Percentiles rank a stretch among this genome's conserved stretches.
Conservation (phyloP, 495 filamentous ascomycete genomes). For the Aspergillus conjunctus region DNA sequence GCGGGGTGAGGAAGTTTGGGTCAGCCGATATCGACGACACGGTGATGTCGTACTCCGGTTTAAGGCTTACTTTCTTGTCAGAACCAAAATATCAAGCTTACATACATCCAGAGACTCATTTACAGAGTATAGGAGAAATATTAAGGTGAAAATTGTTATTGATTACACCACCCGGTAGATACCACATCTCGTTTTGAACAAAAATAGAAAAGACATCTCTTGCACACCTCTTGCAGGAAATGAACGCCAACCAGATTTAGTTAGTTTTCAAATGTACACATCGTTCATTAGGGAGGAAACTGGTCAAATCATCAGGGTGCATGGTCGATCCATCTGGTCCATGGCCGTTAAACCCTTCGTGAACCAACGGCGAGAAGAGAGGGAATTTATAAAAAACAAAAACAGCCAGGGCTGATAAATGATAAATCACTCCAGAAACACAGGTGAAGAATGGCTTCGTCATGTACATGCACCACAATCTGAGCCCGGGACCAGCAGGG, state of each 20-base stretch:
- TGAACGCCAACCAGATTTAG: not conserved
- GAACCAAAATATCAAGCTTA: no score
- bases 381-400: not conserved
- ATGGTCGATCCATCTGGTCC: no score
- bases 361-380: not conserved
- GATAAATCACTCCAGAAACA: not conserved
- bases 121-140: no score
- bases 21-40: constrained; percentile 1
- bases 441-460: not conserved
- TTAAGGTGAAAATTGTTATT: not conserved
- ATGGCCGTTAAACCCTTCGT: not conserved
- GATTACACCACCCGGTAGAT: not conserved
- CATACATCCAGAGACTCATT: no score
- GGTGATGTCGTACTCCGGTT: constrained; percentile 4
- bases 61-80: no score
- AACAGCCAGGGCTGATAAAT: not conserved
- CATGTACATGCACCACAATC: constrained; percentile 6
- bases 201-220: not conserved
- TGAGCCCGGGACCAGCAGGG: constrained; percentile 11
- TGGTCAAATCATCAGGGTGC: constrained; percentile 4
- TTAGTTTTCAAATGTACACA: constrained; percentile 5
- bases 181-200: not conserved
- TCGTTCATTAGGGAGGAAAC: not conserved
- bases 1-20: constrained; percentile 12
- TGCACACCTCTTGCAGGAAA: not conserved